A percentile compares a stretch with the other conserved stretches of the same genome.
Evolutionary conservation across 257 asterid genomes (phyloP).

Genomic region (Cinchona pubescens): DNA sequence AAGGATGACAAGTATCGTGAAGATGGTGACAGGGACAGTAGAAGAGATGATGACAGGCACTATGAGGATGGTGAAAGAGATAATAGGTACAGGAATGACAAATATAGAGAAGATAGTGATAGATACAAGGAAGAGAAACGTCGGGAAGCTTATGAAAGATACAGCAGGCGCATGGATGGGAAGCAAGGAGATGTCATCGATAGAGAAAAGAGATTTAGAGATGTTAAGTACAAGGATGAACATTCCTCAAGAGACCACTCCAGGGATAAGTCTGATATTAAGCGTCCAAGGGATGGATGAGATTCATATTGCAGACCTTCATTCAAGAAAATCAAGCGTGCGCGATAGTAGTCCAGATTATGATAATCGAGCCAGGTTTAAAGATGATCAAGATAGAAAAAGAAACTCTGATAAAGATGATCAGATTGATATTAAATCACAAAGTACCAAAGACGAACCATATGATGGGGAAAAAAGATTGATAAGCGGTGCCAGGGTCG

Average conservation of each 20-base stretch:
- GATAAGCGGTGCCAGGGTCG: constrained; percentile 42
- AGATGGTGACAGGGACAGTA: constrained; percentile 54
- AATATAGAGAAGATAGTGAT: constrained; percentile 46
- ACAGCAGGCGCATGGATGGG: constrained; percentile 49
- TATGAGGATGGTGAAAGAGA: constrained; percentile 56
- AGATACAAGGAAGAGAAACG: constrained; percentile 60
- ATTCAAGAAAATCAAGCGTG: constrained; percentile 54
- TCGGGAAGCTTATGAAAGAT: constrained; percentile 64
- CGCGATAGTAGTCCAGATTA: constrained; percentile 61
- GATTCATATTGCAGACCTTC: constrained; percentile 48
- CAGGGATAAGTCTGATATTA: constrained; percentile 64
- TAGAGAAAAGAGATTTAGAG: constrained; percentile 68
- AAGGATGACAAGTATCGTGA: constrained; percentile 62
- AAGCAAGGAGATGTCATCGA: constrained; percentile 57
- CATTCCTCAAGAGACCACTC: constrained; percentile 52
- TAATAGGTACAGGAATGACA: constrained; percentile 41
- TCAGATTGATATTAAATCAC: constrained; percentile 59
- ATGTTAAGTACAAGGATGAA: constrained; percentile 65
- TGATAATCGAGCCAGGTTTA: constrained; percentile 65
- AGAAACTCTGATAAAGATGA: constrained; percentile 70
- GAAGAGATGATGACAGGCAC: constrained; percentile 48
- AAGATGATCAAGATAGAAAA: constrained; percentile 73
- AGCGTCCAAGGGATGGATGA: constrained; percentile 70
- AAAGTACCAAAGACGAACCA: constrained; percentile 61
- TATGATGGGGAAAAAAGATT: constrained; percentile 65